Base-by-base conservation (phyloP, 2,329 filamentous ascomycete species). In the Emmonsiellopsis sp. region DNA sequence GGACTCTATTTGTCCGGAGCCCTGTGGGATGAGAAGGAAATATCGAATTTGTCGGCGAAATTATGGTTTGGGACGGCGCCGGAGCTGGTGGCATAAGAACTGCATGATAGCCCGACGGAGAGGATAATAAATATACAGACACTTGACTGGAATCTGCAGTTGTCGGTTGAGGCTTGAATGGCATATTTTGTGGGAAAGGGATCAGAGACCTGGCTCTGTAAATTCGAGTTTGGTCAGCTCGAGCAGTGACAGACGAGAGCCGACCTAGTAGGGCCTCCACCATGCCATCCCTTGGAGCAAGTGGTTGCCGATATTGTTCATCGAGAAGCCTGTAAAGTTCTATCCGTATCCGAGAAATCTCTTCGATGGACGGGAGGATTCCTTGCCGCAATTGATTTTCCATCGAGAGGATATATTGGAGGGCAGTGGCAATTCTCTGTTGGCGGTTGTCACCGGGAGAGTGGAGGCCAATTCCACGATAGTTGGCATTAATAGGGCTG, bases 41-140 rank as follows among this genome's bases (percentile, higher is more conserved):
- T 49, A 30, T 11, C 5, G 16, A 15, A 16, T 16, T 40, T 49
- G 32, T 35, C 13, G 46, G 16, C 15, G 37, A 35, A 30, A n/a
- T 40, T 46, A 43, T 43, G 32, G 11, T 20, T 38, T 42, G 15
- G 0, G 55, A 45, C 13, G 57, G 70, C 1, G 62, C 60, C 42
- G 65, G 67, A 30, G 64, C 56, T 10, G 72, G 70, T 5, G 73
- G 69, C 43, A 73, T 66, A 1, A 77, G 58, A 9, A 77, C 57
- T 7, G 71, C 73, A 53, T 76, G 70, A 32, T 73, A 74, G 1
- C 75, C 75, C 38, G 63, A 61, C 9, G 74, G 73, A 5, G 71
- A 72, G 1, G 73, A 74, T 9, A 77, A 63, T 6, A 77, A 61
- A 55, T 75, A 77, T 38, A 73, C 59, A 16, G 61, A 58, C 16